A percentile compares a stretch with the other conserved stretches of the same genome.
phyloP scores from a whole-genome alignment of 768 basidiomycete genomes.

The Stropharia rugosoannulata region DNA sequence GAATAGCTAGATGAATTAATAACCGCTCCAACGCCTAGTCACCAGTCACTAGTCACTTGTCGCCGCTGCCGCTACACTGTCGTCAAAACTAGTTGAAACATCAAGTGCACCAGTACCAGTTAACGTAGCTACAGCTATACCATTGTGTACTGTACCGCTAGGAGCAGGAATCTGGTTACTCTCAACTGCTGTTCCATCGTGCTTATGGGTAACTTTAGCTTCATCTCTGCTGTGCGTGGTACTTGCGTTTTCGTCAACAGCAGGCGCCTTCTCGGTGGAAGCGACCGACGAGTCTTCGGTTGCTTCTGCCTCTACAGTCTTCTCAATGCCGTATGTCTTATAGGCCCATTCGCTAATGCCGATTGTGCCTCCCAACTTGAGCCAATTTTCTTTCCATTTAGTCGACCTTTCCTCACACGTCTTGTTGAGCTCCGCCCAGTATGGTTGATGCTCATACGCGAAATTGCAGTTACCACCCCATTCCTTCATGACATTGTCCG shows the following conservation, averaged over 20 bases:
- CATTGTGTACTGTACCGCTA: no score
- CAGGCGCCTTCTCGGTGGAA: neutral
- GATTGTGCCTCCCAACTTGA: constrained; percentile 59
- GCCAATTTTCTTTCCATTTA: constrained; percentile 62
- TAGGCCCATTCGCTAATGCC: constrained; percentile 83
- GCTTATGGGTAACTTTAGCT: neutral
- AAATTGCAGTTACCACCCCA: constrained; percentile 69
- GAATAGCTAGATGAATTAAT: no score
- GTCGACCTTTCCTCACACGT: constrained; percentile 51
- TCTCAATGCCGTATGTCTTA: constrained; percentile 34
- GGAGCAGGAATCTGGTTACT: no score
- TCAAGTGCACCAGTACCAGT: no score
- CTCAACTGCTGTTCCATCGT: no score
- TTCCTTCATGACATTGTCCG: constrained; percentile 68
- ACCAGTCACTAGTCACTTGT: no score
- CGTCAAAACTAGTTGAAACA: no score
- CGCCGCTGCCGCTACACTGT: no score
- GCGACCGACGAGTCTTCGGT: neutral
- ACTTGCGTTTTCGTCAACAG: no score
- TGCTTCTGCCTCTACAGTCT: constrained; percentile 5
- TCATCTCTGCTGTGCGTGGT: neutral
- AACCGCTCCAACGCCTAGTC: no score
- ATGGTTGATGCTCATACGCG: constrained; percentile 70
- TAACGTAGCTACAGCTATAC: no score
- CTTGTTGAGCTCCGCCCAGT: constrained; percentile 67